Conservation (phyloP, 2,329 filamentous ascomycete species). For the Penicillium nordicum region DNA sequence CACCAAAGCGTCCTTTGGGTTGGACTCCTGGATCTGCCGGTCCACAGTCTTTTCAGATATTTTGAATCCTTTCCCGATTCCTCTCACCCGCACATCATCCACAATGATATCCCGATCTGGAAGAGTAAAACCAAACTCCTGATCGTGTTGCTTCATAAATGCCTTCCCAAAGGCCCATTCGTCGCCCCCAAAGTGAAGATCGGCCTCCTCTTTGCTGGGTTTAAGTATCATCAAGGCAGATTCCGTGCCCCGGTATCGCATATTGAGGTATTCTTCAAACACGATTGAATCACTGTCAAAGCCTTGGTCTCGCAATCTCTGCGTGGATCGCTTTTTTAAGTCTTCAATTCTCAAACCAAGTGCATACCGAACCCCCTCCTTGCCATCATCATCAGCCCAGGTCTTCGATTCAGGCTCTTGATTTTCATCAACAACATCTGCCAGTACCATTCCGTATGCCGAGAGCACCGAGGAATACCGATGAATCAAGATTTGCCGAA, state of each 20-base stretch:
- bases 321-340: slow-evolving; percentile 70
- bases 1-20: slow-evolving; percentile 26
- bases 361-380: slow-evolving; percentile 54
- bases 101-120: slow-evolving; percentile 83
- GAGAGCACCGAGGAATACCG: slow-evolving; percentile 85
- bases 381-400: slow-evolving; percentile 52
- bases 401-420: slow-evolving; percentile 65
- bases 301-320: slow-evolving; percentile 69
- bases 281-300: slow-evolving; percentile 71
- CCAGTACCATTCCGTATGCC: slow-evolving; percentile 86
- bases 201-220: slow-evolving; percentile 20
- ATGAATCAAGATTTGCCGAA: slow-evolving; percentile 78
- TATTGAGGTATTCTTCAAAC: slow-evolving; percentile 91
- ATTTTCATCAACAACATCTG: slow-evolving; percentile 71
- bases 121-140: slow-evolving; percentile 89
- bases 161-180: slow-evolving; percentile 80
- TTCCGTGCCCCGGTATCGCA: slow-evolving; percentile 46
- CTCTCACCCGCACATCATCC: slow-evolving; percentile 82
- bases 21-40: slow-evolving; percentile 60
- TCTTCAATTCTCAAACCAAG: slow-evolving; percentile 72
- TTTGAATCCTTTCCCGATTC: slow-evolving; percentile 84
- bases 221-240: slow-evolving; percentile 37
- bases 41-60: slow-evolving; percentile 63
- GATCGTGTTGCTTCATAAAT: slow-evolving; percentile 81
- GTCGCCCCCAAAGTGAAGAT: slow-evolving; percentile 57